These are phyloP conservation scores for Candolleomyces efflorescens DNA, from an alignment of 768 basidiomycete species.

Conservation along the genomic window DNA sequence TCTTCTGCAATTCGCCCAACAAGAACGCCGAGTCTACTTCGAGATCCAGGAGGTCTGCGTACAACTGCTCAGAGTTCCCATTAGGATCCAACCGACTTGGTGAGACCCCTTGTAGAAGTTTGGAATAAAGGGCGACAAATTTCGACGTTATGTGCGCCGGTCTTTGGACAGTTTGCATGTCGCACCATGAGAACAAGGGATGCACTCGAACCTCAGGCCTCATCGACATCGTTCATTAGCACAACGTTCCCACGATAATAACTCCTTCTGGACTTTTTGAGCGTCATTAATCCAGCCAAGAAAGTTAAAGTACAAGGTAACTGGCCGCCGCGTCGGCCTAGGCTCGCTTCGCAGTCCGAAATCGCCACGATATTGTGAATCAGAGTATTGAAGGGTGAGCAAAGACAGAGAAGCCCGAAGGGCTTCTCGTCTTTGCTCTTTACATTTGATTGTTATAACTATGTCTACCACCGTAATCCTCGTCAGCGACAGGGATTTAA, in stretches of 20 bases:
- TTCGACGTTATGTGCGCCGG: constrained; percentile 33
- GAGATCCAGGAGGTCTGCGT: constrained; percentile 47
- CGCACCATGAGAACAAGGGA: neutral
- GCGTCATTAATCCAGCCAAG: neutral
- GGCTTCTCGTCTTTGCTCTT: too few species aligned
- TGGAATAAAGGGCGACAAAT: constrained; percentile 42
- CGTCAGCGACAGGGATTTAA: neutral
- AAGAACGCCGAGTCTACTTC: constrained; percentile 49
- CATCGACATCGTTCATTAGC: neutral
- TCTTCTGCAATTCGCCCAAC: constrained; percentile 29
- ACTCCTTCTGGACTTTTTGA: too few species aligned
- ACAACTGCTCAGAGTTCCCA: constrained; percentile 44
- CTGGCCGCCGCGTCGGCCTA: too few species aligned
- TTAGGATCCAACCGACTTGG: constrained; percentile 41
- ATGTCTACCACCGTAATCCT: neutral
- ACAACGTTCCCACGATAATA: neutral
- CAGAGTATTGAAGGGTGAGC: too few species aligned
- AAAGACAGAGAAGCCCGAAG: too few species aligned
- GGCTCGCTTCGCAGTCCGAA: too few species aligned
- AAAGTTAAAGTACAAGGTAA: neutral
- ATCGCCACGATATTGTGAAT: too few species aligned
- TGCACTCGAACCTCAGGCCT: neutral
- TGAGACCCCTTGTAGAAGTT: constrained; percentile 47
- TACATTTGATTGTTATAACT: too few species aligned
- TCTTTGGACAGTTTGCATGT: neutral